phyloP scores from a whole-genome alignment of 1,284 basidiomycete species.

The Amylostereum areolatum region DNA sequence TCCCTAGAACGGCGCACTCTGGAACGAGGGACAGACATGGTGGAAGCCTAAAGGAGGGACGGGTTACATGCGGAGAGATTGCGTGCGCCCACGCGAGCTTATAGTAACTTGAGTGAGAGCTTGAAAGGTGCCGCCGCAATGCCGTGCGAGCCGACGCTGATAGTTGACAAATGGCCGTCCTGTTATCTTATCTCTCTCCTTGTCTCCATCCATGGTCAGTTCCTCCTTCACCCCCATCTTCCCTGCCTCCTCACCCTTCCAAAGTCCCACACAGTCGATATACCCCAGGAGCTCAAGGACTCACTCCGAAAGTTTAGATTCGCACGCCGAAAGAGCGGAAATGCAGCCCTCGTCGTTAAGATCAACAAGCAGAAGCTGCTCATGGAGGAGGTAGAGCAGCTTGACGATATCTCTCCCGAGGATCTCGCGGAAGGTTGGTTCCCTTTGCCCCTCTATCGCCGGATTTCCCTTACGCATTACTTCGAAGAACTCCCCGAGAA shows the following conservation, averaged over 20 bases:
- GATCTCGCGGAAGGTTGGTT: constrained; percentile 77
- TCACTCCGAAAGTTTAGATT: constrained; percentile 82
- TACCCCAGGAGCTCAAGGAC: constrained; percentile 71
- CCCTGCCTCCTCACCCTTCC: neutral
- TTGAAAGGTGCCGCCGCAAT: too few species aligned
- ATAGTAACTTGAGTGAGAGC: too few species aligned
- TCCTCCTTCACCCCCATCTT: neutral
- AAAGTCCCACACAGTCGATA: constrained; percentile 77
- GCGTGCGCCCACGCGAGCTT: too few species aligned
- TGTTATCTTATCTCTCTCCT: neutral
- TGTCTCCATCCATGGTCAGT: constrained; percentile 19
- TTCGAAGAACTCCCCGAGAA: constrained; percentile 82
- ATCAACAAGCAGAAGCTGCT: constrained; percentile 76
- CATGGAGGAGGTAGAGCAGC: constrained; percentile 80
- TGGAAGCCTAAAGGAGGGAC: neutral
- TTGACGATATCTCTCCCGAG: constrained; percentile 70
- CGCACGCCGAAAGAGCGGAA: constrained; percentile 57
- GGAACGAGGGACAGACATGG: constrained; percentile 11
- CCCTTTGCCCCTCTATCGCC: neutral
- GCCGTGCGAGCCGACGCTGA: too few species aligned
- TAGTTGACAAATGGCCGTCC: too few species aligned
- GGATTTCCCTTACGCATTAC: neutral
- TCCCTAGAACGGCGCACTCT: constrained; percentile 16
- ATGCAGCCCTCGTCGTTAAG: constrained; percentile 79
- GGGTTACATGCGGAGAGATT: neutral